A percentile compares a stretch with the other conserved stretches of the same genome.
Conservation (phyloP, 495 filamentous ascomycete species). For the Glarea lozoyensis region DNA sequence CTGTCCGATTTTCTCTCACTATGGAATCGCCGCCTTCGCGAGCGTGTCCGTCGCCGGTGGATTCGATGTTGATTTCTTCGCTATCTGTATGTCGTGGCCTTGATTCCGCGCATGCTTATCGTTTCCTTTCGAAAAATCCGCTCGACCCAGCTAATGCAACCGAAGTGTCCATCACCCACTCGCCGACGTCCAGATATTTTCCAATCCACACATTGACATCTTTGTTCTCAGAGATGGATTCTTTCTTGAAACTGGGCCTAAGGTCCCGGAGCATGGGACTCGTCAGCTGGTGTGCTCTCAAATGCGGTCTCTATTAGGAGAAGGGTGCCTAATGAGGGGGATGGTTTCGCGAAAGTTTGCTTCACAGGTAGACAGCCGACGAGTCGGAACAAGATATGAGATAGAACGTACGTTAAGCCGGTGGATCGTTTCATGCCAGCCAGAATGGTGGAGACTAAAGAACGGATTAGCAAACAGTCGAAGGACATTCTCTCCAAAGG, state of each 20-base stretch:
- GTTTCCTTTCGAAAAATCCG: conserved; percentile 66
- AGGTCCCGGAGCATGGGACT: conserved; percentile 20
- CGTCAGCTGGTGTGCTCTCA: conserved; percentile 15
- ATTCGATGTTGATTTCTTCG: too few species aligned
- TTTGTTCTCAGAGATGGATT: conserved; percentile 76
- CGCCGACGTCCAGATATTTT: conserved; percentile 90
- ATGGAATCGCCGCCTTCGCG: too few species aligned
- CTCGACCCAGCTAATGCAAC: conserved; percentile 83
- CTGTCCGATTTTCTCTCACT: too few species aligned
- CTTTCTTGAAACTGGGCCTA: conserved; percentile 80
- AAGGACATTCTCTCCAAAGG: too few species aligned
- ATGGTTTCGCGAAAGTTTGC: background rate
- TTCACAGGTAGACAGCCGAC: background rate
- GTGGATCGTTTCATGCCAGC: conserved; percentile 95
- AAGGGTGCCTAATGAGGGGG: background rate
- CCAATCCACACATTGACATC: conserved; percentile 85
- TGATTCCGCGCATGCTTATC: too few species aligned
- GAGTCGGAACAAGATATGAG: background rate
- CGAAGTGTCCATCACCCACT: conserved; percentile 97
- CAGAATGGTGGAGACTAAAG: conserved; percentile 82
- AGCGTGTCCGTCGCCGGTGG: too few species aligned
- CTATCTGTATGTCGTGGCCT: too few species aligned
- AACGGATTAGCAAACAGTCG: too few species aligned
- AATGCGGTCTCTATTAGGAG: background rate
- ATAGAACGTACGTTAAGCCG: conserved; percentile 79